Percentiles rank a stretch among this genome's conserved stretches.
These are phyloP conservation scores for Ophiostoma australiae DNA, from an alignment of 2,329 filamentous ascomycete genomes.

Conservation along the genomic window DNA sequence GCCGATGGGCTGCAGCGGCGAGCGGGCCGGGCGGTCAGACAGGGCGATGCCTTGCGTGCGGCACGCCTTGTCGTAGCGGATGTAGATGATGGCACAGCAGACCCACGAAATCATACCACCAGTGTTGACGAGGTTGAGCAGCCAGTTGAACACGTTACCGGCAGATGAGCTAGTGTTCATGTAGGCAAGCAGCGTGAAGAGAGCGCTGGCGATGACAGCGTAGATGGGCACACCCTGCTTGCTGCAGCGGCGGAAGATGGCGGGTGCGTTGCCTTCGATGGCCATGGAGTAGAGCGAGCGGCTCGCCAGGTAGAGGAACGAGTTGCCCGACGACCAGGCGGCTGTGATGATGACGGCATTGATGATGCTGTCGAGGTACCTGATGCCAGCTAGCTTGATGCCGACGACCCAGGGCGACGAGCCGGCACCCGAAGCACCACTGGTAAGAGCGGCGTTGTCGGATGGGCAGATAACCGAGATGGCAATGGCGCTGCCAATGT, in stretches of 20 bases:
- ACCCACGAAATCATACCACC: neutral
- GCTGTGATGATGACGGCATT: constrained; percentile 58
- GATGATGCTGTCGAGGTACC: constrained; percentile 53
- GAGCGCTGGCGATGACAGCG: constrained; percentile 54
- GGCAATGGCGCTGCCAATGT: constrained; percentile 59
- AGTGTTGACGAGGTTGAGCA: neutral
- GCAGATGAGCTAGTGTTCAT: constrained; percentile 37
- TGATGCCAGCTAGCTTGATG: constrained; percentile 53
- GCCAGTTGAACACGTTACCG: constrained; percentile 26
- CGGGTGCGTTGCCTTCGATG: constrained; percentile 51
- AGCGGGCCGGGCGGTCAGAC: constrained; percentile 33
- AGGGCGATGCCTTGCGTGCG: constrained; percentile 37
- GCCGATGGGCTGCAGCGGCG: constrained; percentile 36
- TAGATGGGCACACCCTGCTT: constrained; percentile 59
- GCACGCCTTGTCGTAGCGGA: constrained; percentile 32
- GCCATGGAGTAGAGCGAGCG: constrained; percentile 58
- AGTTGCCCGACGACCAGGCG: constrained; percentile 58
- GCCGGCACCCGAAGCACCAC: constrained; percentile 45
- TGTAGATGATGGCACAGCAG: constrained; percentile 1
- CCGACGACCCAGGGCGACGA: constrained; percentile 43
- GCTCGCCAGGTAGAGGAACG: constrained; percentile 57
- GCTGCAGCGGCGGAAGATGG: constrained; percentile 45
- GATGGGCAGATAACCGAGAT: constrained; percentile 59
- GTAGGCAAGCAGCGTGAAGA: constrained; percentile 38
- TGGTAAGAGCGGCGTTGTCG: constrained; percentile 50